These are phyloP conservation scores for Kodamaea sagamina DNA, from an alignment of 805 yeast genomes.

Conservation along the genomic window DNA sequence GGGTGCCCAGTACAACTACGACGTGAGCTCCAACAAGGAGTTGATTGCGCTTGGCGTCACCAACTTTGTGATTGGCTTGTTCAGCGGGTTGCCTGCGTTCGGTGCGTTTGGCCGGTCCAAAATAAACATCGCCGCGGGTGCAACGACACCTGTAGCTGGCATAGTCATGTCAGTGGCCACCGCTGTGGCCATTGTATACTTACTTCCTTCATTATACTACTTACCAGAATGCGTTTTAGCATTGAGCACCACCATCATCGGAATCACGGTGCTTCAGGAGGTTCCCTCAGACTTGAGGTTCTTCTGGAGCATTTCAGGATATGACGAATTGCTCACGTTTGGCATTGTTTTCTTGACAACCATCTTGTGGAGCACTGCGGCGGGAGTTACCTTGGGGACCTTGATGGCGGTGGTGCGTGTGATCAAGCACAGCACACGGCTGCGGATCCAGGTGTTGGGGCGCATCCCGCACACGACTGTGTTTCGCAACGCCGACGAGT, in stretches of 20 bases:
- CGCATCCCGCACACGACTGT: slow-evolving; percentile 47
- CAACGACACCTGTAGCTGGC: slow-evolving; percentile 41
- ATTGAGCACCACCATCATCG: slow-evolving; percentile 37
- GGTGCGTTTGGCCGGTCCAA: slow-evolving; percentile 42
- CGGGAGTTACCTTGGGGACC: slow-evolving; percentile 40
- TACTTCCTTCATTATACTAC: slow-evolving; percentile 28
- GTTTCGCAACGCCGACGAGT: slow-evolving; percentile 73
- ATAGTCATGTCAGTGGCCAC: slow-evolving; percentile 34
- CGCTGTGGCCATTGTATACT: slow-evolving; percentile 24
- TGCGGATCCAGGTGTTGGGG: slow-evolving; percentile 48
- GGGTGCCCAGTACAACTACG: slow-evolving; percentile 33
- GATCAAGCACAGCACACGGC: slow-evolving; percentile 42
- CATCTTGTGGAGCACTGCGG: slow-evolving; percentile 40
- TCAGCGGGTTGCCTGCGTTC: slow-evolving; percentile 38
- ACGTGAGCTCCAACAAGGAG: slow-evolving; percentile 35
- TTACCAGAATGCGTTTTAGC: slow-evolving; percentile 37
- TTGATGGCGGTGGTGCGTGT: slow-evolving; percentile 36
- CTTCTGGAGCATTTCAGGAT: slow-evolving; percentile 25
- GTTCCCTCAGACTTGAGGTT: slow-evolving; percentile 24
- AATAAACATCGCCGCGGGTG: slow-evolving; percentile 48
- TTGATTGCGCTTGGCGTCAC: slow-evolving; percentile 35
- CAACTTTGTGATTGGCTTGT: slow-evolving; percentile 28
- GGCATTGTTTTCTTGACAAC: slow-evolving; percentile 27
- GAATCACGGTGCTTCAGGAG: slow-evolving; percentile 54
- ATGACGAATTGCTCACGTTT: slow-evolving; percentile 26